Conservation (phyloP, 768 basidiomycete genomes). For the Sistotremastrum suecicum region DNA sequence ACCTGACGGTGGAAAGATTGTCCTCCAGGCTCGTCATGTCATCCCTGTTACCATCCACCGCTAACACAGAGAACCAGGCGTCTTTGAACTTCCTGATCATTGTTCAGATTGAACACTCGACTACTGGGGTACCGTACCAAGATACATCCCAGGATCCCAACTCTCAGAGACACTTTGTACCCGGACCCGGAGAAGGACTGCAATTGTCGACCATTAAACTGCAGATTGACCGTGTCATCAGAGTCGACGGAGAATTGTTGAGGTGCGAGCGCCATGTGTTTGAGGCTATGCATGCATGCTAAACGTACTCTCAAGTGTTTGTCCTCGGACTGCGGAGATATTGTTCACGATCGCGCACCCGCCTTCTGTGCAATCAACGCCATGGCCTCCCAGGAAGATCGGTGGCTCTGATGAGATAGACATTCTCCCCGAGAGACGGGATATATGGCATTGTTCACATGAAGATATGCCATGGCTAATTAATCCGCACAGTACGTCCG, state of each 20-base stretch:
- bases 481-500: conserved; percentile 46
- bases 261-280: conserved; percentile 29
- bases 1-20: conserved; percentile 62
- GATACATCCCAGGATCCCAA: conserved; percentile 30
- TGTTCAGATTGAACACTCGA: conserved; percentile 45
- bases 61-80: conserved; percentile 35
- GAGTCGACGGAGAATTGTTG: conserved; percentile 58
- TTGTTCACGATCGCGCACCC: conserved; percentile 64
- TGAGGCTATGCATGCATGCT: background rate
- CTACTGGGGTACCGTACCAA: conserved; percentile 41
- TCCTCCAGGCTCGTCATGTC: conserved; percentile 52
- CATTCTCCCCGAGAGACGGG: conserved; percentile 31
- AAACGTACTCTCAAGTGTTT: conserved; percentile 35
- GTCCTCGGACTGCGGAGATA: conserved; percentile 55
- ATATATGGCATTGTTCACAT: conserved; percentile 59
- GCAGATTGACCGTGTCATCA: conserved; percentile 70
- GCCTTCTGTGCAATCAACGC: conserved; percentile 68
- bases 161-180: conserved; percentile 53
- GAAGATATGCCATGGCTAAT: conserved; percentile 60
- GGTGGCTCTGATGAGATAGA: conserved; percentile 24
- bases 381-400: conserved; percentile 43
- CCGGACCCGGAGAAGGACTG: conserved; percentile 70
- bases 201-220: conserved; percentile 54
- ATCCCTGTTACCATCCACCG: conserved; percentile 1
- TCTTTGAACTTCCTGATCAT: conserved; percentile 68